phyloP scores from a whole-genome alignment of 2,329 filamentous ascomycete genomes.

The Fusarium nygamai region DNA sequence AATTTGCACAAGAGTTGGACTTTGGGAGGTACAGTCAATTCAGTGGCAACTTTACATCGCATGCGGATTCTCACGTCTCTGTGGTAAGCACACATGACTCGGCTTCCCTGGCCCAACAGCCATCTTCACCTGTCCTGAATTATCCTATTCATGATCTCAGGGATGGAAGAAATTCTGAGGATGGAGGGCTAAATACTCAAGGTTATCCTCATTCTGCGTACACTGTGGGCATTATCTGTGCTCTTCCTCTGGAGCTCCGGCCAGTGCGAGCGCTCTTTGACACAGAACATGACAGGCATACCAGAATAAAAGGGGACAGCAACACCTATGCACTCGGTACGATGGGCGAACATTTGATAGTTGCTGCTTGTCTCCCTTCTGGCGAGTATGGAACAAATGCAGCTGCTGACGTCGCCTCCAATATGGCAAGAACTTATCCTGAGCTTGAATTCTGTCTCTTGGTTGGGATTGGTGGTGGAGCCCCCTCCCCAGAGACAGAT shows the following conservation, averaged over 20 bases:
- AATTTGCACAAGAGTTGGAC: rapidly evolving
- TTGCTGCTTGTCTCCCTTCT: rapidly evolving
- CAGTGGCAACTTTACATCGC: too few species aligned
- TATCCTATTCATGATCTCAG: too few species aligned
- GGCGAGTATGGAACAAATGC: neutral
- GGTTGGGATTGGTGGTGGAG: rapidly evolving
- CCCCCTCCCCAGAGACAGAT: rapidly evolving
- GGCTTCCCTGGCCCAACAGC: too few species aligned
- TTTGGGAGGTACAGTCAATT: too few species aligned
- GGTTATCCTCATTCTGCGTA: neutral
- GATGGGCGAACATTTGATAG: rapidly evolving
- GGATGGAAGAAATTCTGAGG: too few species aligned
- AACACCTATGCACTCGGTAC: neutral
- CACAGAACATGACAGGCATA: neutral
- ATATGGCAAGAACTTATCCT: neutral
- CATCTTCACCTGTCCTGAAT: too few species aligned
- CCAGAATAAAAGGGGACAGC: neutral
- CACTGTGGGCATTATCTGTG: rapidly evolving
- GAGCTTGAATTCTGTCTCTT: neutral
- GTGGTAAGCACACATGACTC: too few species aligned
- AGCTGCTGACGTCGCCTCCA: rapidly evolving
- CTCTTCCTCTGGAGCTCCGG: neutral
- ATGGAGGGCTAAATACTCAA: rapidly evolving
- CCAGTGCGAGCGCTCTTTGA: neutral
- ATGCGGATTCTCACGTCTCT: too few species aligned